Conservation (phyloP, 306 rosid genomes). For the Crotalaria pallida region DNA sequence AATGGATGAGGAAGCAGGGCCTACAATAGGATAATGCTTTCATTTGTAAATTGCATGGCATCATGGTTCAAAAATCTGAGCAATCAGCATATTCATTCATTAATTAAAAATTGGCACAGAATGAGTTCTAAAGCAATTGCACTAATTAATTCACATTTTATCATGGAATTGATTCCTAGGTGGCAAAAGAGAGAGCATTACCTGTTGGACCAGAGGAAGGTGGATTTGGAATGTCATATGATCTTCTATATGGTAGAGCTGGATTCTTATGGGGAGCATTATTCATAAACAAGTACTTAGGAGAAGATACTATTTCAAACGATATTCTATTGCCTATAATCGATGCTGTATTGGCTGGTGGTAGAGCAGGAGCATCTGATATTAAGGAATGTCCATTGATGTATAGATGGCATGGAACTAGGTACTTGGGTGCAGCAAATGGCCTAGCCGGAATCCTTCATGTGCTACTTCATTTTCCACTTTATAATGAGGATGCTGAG, state of each 20-base stretch:
- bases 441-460: constrained; percentile 85
- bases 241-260: constrained; percentile 82
- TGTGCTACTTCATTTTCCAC: constrained; percentile 70
- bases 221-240: constrained; percentile 95
- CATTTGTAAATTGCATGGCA: neutral
- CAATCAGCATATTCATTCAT: neutral
- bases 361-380: constrained; percentile 82
- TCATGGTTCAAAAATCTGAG: neutral
- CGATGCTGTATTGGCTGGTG: constrained; percentile 78
- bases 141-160: neutral
- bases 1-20: neutral
- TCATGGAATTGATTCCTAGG: constrained; percentile 27
- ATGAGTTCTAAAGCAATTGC: neutral
- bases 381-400: constrained; percentile 74
- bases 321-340: constrained; percentile 58
- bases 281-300: constrained; percentile 62
- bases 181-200: constrained; percentile 71
- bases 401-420: constrained; percentile 93
- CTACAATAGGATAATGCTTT: neutral
- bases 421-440: constrained; percentile 86
- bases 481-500: constrained; percentile 56
- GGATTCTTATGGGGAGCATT: constrained; percentile 85
- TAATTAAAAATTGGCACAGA: neutral
- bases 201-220: constrained; percentile 95
- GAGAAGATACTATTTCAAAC: constrained; percentile 43